Base-by-base conservation (phyloP, 768 basidiomycete genomes). In the Bullera alba region DNA sequence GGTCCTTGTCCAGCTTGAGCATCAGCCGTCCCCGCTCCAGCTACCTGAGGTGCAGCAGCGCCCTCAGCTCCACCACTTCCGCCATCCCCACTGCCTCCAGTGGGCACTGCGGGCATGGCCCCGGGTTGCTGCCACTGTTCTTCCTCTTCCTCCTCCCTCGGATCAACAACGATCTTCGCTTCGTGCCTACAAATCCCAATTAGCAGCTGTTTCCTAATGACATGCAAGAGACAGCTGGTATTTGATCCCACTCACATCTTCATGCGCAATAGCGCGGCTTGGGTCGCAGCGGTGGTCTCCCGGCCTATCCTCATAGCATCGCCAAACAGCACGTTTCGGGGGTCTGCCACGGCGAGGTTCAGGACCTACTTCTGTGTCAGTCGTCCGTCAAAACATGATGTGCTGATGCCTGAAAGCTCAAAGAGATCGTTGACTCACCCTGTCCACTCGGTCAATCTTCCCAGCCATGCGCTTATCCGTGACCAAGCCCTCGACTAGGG, bases 371-470 rank as follows among this genome's bases (percentile, higher is more conserved):
- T 28, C 14, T 26, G 2, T 7, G 38, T 16, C 23, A 8, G 27
- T 43, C 5, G 25, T 22, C 25, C 6, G 25, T 30, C 19, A 39
- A 12, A 50, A 51, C 32, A 26, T 51, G 48, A 16, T 22, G 30
- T 38, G 15, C 46, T n/a, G n/a, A n/a, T n/a, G n/a, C n/a, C n/a
- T n/a, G n/a, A n/a, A n/a, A n/a, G n/a, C n/a, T n/a, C n/a, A n/a
- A n/a, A n/a, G n/a, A n/a, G n/a, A n/a, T n/a, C n/a, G 22, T 22
- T 14, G 5, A 57, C 72, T 35, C 42, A 84, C 87, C 79, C 87
- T 89, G 73, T 90, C 88, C 70, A 86, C 84, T 61, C 86, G 85
- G 67, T 96, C 91, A 16, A 95, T 83, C 8, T 88, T 78, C 2
- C 82, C 91, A 60, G 84, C 79, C 54, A 96, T 86, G 41, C 80